A percentile compares a stretch with the other conserved stretches of the same genome.
These are phyloP conservation scores for Talaromyces proteolyticus DNA, from an alignment of 495 filamentous ascomycete genomes.

Conservation along the genomic window DNA sequence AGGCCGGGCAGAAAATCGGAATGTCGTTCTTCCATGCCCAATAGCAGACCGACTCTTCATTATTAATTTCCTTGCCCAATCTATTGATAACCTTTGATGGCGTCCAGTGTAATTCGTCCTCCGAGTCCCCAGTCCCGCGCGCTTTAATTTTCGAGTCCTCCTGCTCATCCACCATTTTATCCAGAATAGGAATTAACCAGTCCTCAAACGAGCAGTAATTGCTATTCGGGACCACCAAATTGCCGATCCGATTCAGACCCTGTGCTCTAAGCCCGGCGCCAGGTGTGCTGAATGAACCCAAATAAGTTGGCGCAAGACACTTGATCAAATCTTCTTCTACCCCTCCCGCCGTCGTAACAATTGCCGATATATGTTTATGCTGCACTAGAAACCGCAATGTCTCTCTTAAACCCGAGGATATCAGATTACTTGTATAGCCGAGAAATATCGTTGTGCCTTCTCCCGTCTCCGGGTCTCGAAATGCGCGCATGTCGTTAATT, in stretches of 20 bases:
- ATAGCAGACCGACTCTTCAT: constrained; percentile 83
- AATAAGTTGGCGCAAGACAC: constrained; percentile 88
- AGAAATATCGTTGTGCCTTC: constrained; percentile 87
- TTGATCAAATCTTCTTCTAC: constrained; percentile 98
- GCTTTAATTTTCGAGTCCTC: constrained; percentile 56
- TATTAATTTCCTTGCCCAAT: constrained; percentile 85
- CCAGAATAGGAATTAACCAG: constrained; percentile 89
- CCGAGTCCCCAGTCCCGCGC: constrained; percentile 43
- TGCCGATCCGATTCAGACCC: constrained; percentile 93
- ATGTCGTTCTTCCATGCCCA: constrained; percentile 94
- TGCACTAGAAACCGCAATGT: constrained; percentile 88
- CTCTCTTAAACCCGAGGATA: constrained; percentile 89
- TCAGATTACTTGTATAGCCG: constrained; percentile 94
- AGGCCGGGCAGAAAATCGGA: constrained; percentile 90
- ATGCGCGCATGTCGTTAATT: constrained; percentile 89
- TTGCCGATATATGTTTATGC: constrained; percentile 81
- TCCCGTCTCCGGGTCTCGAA: constrained; percentile 65
- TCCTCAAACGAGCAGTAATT: constrained; percentile 98
- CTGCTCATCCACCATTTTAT: constrained; percentile 88
- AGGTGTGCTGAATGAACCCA: constrained; percentile 71
- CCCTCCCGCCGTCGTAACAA: constrained; percentile 95
- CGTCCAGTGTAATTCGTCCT: constrained; percentile 79
- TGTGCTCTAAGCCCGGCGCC: constrained; percentile 72
- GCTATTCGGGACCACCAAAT: constrained; percentile 90
- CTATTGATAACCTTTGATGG: constrained; percentile 81